phyloP scores from a whole-genome alignment of 768 basidiomycete species.

The Tricholoma sp. region DNA sequence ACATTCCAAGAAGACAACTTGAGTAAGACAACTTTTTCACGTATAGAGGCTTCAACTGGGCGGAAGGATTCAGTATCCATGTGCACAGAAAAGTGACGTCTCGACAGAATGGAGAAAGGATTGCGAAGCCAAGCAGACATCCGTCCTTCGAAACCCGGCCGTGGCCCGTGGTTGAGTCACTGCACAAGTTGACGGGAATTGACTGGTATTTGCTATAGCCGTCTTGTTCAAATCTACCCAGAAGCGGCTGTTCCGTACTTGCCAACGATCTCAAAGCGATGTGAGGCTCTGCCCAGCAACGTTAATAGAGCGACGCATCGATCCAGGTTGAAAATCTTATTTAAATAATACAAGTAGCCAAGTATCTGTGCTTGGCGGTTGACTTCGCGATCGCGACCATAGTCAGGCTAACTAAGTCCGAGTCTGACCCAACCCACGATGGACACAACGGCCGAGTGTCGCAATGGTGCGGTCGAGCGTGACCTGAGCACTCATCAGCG shows the following conservation, averaged over 20 bases:
- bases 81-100: conserved; percentile 10
- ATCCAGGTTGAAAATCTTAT: background rate
- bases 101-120: conserved; percentile 2
- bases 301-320: background rate
- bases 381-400: background rate
- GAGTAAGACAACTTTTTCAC: conserved; percentile 47
- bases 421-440: background rate
- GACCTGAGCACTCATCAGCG: conserved; percentile 46
- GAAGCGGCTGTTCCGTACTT: background rate
- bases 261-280: background rate
- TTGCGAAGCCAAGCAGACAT: conserved; percentile 15
- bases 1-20: conserved; percentile 2
- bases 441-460: background rate
- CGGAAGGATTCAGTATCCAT: conserved; percentile 30
- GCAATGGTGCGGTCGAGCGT: conserved; percentile 23
- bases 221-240: background rate
- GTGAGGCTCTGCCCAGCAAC: background rate
- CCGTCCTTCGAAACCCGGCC: conserved; percentile 7
- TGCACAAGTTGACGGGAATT: background rate
- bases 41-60: conserved; percentile 56
- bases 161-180: too few species aligned
- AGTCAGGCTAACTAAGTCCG: too few species aligned
- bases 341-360: background rate
- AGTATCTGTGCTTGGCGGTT: background rate
- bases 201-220: background rate